phyloP scores from a whole-genome alignment of 2,329 filamentous ascomycete species.

The Diaporthe sp. region DNA sequence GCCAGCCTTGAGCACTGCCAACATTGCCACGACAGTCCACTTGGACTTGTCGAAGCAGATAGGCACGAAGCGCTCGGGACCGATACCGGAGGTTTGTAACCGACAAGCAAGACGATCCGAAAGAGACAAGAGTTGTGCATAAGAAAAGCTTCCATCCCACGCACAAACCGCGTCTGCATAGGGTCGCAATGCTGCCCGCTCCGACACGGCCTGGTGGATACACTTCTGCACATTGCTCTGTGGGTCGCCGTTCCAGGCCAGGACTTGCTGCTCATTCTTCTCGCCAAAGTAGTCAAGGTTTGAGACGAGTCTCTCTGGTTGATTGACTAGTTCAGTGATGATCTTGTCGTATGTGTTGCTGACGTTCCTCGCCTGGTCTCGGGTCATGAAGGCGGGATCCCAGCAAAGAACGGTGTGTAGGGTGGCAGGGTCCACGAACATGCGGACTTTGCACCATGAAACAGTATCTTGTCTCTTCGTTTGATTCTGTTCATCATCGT shows the following conservation, averaged over 20 bases:
- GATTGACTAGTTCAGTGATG: neutral
- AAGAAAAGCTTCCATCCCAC: conserved; percentile 18
- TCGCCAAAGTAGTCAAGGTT: neutral
- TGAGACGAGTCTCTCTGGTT: neutral
- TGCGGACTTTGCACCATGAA: conserved; percentile 11
- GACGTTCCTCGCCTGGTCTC: neutral
- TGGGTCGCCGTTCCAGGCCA: neutral
- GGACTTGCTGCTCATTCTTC: neutral
- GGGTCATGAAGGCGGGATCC: conserved; percentile 4
- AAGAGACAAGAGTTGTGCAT: neutral
- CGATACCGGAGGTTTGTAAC: conserved; percentile 4
- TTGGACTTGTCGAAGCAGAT: conserved; percentile 37
- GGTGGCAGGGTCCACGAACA: conserved; percentile 10
- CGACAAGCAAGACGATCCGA: conserved; percentile 30
- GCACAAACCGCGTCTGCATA: neutral
- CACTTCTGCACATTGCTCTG: conserved; percentile 5
- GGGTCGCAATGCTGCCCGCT: neutral
- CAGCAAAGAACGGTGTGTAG: neutral
- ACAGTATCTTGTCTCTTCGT: neutral
- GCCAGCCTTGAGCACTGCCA: conserved; percentile 46
- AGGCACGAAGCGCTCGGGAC: conserved; percentile 10
- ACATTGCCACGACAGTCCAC: conserved; percentile 40
- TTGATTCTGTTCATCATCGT: conserved; percentile 3
- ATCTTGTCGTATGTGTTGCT: conserved; percentile 22
- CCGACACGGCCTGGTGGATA: conserved; percentile 8